Evolutionary conservation across 2,329 filamentous ascomycete species (phyloP), one percentile per base, ranked within the genome.

Genomic region (Xylariaceae sp.): DNA sequence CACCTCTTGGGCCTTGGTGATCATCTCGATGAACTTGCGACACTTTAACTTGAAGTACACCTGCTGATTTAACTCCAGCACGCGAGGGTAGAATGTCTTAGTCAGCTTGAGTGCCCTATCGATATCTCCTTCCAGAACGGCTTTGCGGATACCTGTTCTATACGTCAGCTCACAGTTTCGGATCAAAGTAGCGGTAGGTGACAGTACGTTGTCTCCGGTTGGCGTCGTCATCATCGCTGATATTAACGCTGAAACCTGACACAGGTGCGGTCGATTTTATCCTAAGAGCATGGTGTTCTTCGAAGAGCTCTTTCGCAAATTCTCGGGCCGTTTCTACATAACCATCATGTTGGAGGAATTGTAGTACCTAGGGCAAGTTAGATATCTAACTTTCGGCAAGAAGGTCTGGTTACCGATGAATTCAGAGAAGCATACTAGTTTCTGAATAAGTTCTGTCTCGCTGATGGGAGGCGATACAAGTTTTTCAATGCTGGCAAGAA

Each of bases 11-110:
- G 84, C 85, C 50, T 79, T 81, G 38, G 87, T 81, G 61, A 95
- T 90, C 86, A 99, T 92, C 68, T 99, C 94, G 53, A 97, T 86
- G 66, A 97, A 96, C 65, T 94, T 95, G 52, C 90, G 84, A 65
- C 91, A 96, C 58, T 86, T 83, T 43, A 99, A 75, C 50, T 85
- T 87, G 70, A 99, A 97, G 65, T 91, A 85, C 14, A 96, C 90
- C 47, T 90, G 83, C 47, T 89, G 83, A 62, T 96, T 90, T 18
- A 89, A 81, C 42, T 82, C 77, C 15, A 99, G 77, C 1, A 97
- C 90, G 19, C 80, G 77, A 5, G 89, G 87, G 61, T 96, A 99
- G 62, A 85, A 89, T 11, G 77, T 75, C 44, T 85, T 82, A 3
- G 89, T 95, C 60, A 86, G 80, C 66, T 90, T 87, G n/a, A 97